phyloP scores from a whole-genome alignment of 805 yeast genomes.

The Lipomyces kockii region DNA sequence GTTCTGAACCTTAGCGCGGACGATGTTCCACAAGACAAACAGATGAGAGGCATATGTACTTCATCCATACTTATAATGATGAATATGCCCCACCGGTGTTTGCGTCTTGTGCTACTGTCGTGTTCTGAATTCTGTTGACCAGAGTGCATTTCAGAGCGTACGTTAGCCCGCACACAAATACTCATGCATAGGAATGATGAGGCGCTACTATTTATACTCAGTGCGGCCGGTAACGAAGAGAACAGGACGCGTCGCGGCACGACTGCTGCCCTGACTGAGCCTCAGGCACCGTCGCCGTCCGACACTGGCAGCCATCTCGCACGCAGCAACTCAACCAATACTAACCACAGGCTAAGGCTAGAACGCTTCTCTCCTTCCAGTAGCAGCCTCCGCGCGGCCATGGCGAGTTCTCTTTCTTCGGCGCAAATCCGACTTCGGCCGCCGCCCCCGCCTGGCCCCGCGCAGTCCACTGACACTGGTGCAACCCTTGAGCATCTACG shows the following conservation, averaged over 20 bases:
- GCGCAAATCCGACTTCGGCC: not conserved
- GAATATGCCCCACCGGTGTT: not conserved
- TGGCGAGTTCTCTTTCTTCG: conserved; percentile 1
- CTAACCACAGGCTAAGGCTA: not conserved
- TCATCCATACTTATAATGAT: not conserved
- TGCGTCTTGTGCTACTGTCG: not conserved
- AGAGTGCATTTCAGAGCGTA: not conserved
- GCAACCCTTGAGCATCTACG: not conserved
- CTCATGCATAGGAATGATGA: not conserved
- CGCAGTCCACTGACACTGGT: not conserved
- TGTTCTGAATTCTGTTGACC: not conserved
- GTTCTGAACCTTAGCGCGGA: not conserved
- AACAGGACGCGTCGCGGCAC: not conserved
- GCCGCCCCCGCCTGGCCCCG: not conserved
- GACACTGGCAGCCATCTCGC: not conserved
- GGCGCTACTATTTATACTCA: not conserved
- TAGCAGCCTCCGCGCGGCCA: conserved; percentile 1
- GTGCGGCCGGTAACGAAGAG: not conserved
- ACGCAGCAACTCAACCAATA: not conserved
- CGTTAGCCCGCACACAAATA: not conserved
- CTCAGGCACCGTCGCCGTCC: not conserved
- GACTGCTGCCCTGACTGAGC: not conserved
- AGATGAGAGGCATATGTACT: not conserved
- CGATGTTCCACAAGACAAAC: not conserved
- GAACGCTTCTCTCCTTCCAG: not conserved